A percentile compares a stretch with the other conserved stretches of the same genome.
These are phyloP conservation scores for Malus sieversii DNA, from an alignment of 306 rosid species.

Conservation along the genomic window DNA sequence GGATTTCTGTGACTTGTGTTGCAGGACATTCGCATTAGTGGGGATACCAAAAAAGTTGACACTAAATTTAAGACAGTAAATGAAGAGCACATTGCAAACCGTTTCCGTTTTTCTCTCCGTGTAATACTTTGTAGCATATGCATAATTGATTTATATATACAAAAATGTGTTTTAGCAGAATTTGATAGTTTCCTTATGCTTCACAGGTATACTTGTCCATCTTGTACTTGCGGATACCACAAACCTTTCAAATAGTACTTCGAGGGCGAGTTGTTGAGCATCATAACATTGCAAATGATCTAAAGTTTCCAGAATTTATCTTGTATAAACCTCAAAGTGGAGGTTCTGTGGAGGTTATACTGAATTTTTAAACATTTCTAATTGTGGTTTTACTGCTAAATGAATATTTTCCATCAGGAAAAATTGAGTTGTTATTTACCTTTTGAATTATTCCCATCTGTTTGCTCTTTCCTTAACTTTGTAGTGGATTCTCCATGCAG, in stretches of 20 bases:
- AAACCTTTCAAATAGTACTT: conserved; percentile 52
- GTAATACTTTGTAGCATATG: conserved; percentile 40
- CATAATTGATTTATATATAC: not conserved
- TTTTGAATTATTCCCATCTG: not conserved
- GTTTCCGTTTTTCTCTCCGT: conserved; percentile 61
- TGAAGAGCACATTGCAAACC: conserved; percentile 74
- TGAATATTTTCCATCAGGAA: not conserved
- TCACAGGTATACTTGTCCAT: conserved; percentile 78
- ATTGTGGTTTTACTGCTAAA: too few relatives aligned
- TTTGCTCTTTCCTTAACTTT: conserved; percentile 5
- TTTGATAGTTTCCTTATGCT: conserved; percentile 17
- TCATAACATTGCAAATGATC: conserved; percentile 72
- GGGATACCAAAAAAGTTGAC: conserved; percentile 42
- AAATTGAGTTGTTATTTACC: not conserved
- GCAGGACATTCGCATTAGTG: conserved; percentile 72
- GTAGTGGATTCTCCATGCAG: conserved; percentile 29
- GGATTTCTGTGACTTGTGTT: conserved; percentile 17
- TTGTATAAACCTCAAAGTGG: conserved; percentile 56
- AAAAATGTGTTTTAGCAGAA: conserved; percentile 5
- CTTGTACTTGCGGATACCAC: conserved; percentile 72
- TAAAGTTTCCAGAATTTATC: conserved; percentile 55
- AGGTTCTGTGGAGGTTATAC: conserved; percentile 52
- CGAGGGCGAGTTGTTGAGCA: conserved; percentile 68
- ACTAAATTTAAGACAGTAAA: conserved; percentile 34
- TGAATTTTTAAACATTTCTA: not conserved